These are phyloP conservation scores for Cutaneotrichosporon sp. DNA, from an alignment of 1,284 basidiomycete genomes.

Conservation along the genomic window DNA sequence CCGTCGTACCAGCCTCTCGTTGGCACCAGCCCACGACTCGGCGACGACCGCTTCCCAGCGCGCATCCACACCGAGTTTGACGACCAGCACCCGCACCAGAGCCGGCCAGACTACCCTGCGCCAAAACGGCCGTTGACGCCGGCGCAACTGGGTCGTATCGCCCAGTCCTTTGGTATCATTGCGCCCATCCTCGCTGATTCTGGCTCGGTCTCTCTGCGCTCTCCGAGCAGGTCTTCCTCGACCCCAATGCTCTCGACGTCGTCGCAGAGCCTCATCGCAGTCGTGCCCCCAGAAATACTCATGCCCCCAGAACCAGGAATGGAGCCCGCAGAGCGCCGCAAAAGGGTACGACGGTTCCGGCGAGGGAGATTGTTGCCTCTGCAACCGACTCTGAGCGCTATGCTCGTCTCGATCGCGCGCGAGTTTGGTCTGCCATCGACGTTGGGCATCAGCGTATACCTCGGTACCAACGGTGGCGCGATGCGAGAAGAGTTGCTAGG, in stretches of 20 bases:
- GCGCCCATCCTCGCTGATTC: slow-evolving; percentile 20
- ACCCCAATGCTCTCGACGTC: neutral
- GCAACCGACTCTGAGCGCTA: slow-evolving; percentile 39
- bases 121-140: slow-evolving; percentile 36
- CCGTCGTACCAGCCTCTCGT: too few relatives aligned
- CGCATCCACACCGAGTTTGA: neutral
- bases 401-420: slow-evolving; percentile 43
- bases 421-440: slow-evolving; percentile 45
- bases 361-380: slow-evolving; percentile 41
- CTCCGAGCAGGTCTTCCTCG: slow-evolving; percentile 10
- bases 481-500: neutral
- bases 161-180: slow-evolving; percentile 43
- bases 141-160: slow-evolving; percentile 39
- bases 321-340: slow-evolving; percentile 15
- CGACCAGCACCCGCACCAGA: slow-evolving; percentile 1
- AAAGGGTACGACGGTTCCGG: slow-evolving; percentile 29
- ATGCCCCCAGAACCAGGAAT: slow-evolving; percentile 14
- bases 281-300: slow-evolving; percentile 36
- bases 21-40: slow-evolving; percentile 5
- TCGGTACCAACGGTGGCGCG: slow-evolving; percentile 16
- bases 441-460: slow-evolving; percentile 38
- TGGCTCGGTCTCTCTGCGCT: neutral
- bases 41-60: neutral
- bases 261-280: slow-evolving; percentile 28
- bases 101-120: slow-evolving; percentile 26